phyloP scores from a whole-genome alignment of 768 basidiomycete genomes.

The Saitozyma podzolica region DNA sequence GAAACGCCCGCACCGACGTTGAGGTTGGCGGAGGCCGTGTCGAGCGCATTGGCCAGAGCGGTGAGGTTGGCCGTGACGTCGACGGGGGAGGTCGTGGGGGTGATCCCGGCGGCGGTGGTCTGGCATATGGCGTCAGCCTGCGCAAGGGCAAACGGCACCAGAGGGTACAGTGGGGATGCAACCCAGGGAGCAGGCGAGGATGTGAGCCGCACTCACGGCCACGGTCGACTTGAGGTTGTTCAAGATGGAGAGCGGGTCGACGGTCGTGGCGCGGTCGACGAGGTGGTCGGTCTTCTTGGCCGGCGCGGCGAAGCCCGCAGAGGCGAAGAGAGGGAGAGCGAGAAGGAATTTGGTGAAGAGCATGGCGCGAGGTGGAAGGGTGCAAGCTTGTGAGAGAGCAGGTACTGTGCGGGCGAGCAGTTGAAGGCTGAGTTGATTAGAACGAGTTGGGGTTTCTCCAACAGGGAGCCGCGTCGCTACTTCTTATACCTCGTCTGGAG shows the following conservation, averaged over 20 bases:
- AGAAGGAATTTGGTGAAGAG: constrained; percentile 5
- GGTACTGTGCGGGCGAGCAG: no score
- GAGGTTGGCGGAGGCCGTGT: constrained; percentile 1
- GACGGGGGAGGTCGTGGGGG: neutral
- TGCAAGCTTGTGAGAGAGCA: no score
- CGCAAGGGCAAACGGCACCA: no score
- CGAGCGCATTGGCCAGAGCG: neutral
- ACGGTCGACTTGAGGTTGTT: constrained; percentile 1
- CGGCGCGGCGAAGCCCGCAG: neutral
- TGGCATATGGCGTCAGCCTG: neutral
- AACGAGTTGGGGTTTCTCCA: no score
- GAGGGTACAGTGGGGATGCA: no score
- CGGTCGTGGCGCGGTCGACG: neutral
- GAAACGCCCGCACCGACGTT: neutral
- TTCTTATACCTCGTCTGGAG: no score
- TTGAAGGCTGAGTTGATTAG: no score
- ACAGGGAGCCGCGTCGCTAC: no score
- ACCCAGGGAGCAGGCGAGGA: no score
- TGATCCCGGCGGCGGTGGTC: neutral
- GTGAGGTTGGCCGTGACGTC: constrained; percentile 7
- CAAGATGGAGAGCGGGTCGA: neutral
- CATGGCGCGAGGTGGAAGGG: neutral
- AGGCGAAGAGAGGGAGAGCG: constrained; percentile 5
- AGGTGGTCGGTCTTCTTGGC: neutral
- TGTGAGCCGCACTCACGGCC: no score